Evolutionary conservation across 2,329 filamentous ascomycete genomes (phyloP), one percentile per base, ranked within the genome.

Genomic region (Cercospora beticola): DNA sequence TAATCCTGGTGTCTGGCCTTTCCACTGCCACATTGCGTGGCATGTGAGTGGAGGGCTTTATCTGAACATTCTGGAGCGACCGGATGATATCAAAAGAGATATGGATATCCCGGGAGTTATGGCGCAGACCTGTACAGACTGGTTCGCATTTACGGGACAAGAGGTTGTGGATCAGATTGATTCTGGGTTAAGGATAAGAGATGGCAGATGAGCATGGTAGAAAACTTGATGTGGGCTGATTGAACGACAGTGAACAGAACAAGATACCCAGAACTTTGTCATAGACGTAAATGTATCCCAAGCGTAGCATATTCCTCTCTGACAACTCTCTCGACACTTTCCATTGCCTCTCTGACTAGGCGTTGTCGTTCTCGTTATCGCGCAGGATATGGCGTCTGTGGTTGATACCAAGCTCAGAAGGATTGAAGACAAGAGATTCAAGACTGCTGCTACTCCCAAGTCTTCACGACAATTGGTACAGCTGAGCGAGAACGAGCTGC

Each of bases 1-100:
- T 66, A 86, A 86, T 71, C 84, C 85, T 0, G 85, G 85, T 1
- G 72, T 75, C 7, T 77, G 76, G 77, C 75, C 74, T 2, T 72
- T 78, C 43, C 76, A 78, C 54, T 78, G 78, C 68, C 79, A 81
- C 66, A 75, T 79, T 16, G 79, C 78, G 0, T 78, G 76, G 75
- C 77, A 79, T 62, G 73, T 79, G 10, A 70, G 67, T 4, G 72
- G 70, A 5, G 78, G 78, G 3, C 67, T 79, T 14, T 77, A 77
- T 65, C 67, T 78, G 26, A 78, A 76, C 33, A 62, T 79, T n/a
- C 62, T 79, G 2, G 77, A 78, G 54, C 66, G 72, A 7, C 75
- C 74, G 1, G 64, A 76, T 4, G 69, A 70, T 8, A 77, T 78
- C 28, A 52, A 65, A 43, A 70, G 73, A 9, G 64, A 70, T 7